These are phyloP conservation scores for Vitis cinerea DNA, from an alignment of 164 flowering plant genomes.

Conservation along the genomic window DNA sequence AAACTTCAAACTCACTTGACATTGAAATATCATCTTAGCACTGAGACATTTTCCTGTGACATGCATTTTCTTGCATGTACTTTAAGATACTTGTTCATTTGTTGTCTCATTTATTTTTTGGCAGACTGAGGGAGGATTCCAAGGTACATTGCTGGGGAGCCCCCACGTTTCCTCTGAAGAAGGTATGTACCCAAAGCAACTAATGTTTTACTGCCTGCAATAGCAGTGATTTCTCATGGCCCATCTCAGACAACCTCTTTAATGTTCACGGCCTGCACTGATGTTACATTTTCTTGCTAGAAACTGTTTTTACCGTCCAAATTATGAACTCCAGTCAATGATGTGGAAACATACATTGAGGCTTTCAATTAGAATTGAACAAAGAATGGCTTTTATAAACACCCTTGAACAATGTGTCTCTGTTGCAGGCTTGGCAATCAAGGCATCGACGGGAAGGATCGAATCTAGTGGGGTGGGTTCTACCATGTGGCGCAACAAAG, in stretches of 20 bases:
- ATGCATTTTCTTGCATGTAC: not conserved
- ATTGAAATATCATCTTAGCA: not conserved
- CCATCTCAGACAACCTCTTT: not conserved
- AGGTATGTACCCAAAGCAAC: constrained; percentile 31
- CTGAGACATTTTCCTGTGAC: not conserved
- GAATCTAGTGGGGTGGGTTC: constrained; percentile 39
- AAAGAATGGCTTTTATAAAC: too few species aligned
- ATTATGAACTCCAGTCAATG: too few species aligned
- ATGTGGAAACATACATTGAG: too few species aligned
- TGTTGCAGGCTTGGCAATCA: constrained; percentile 46
- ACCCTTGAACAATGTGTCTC: not conserved
- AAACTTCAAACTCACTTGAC: not conserved
- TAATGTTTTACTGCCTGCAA: too few species aligned
- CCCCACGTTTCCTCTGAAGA: constrained; percentile 37
- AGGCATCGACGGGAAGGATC: constrained; percentile 34
- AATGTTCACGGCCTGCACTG: not conserved
- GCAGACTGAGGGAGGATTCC: constrained; percentile 40
- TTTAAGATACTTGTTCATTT: not conserved
- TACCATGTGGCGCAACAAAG: constrained; percentile 43
- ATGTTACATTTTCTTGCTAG: too few species aligned
- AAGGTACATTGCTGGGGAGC: constrained; percentile 60
- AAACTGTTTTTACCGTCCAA: too few species aligned
- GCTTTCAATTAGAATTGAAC: too few species aligned
- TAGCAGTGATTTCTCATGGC: not conserved
- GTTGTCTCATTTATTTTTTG: not conserved